Base-by-base conservation (phyloP, 2,329 filamentous ascomycete species). In the Thelonectria discophora region DNA sequence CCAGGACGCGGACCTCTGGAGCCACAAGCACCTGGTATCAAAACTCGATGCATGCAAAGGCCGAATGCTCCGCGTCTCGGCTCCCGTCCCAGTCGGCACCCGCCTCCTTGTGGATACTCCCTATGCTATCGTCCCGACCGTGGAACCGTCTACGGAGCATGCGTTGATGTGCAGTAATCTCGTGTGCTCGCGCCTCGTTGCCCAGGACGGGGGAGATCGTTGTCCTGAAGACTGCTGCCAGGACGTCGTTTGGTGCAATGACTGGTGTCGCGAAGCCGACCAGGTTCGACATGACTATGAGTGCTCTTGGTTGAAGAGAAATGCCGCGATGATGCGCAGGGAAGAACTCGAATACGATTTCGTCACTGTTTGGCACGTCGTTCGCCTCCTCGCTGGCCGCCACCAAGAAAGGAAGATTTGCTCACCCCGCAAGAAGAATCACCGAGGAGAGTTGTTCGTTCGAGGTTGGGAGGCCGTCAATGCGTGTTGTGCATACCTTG, bases 231-330 rank as follows among this genome's bases (percentile, higher is more conserved):
- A 58, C 4, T 74, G 72, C 54, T 51, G 58, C 27, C 32, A 42
- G 2, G 69, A 74, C 10, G 71, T 74, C n/a, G 61, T 69, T 1
- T 74, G 72, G 72, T 74, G 72, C 53, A 65, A 65, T 43, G 46
- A 63, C 17, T 55, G 55, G 13, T 74, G 72, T 37, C 69, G 57
- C 49, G 50, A 49, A 2, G 58, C 56, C 2, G 72, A 73, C 30
- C 54, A 57, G 3, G 20, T 21, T 27, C 67, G 72, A 17, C 72
- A 74, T 60, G 64, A 65, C 1, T 72, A 60, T 50, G 72, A 74
- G 59, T 74, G 72, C 43, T 27, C 49, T 17, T 74, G 72, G 72
- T 21, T 74, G 2, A 71, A 63, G 52, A 47, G 58, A 13, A 49
- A 67, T 11, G 69, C 56, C 20, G 56, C 62, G 3, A 24, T 5